Conservation (phyloP, 371 early-diverging fungal species). For the Globomyces sp. region DNA sequence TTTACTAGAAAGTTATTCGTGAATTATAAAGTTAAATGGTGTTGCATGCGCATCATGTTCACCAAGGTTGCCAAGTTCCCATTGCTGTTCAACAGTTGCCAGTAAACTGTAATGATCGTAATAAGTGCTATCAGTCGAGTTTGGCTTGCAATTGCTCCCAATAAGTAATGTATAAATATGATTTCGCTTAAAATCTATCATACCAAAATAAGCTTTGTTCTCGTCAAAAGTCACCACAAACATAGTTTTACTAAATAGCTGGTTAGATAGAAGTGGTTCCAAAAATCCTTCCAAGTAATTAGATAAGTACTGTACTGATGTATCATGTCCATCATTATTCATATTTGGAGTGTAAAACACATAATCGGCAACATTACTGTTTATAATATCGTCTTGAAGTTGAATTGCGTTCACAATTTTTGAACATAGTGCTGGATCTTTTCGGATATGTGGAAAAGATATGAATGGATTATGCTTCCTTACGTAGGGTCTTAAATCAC, state of each 20-base stretch:
- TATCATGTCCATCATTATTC: constrained; percentile 16
- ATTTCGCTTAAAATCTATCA: constrained; percentile 21
- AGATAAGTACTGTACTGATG: constrained; percentile 12
- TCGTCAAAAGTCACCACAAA: constrained; percentile 56
- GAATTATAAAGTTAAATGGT: neutral
- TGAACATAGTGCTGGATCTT: constrained; percentile 46
- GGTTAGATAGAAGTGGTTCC: constrained; percentile 28
- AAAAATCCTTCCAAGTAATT: constrained; percentile 36
- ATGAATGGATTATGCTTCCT: constrained; percentile 68
- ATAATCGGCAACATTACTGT: constrained; percentile 53
- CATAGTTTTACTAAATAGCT: constrained; percentile 35
- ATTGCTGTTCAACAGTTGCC: constrained; percentile 61
- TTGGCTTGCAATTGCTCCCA: constrained; percentile 25
- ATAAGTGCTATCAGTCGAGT: constrained; percentile 44
- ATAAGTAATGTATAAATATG: constrained; percentile 32
- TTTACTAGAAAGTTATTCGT: too few relatives aligned
- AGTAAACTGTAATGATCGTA: constrained; percentile 66
- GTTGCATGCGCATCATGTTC: neutral
- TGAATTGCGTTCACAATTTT: constrained; percentile 52
- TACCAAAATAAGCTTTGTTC: constrained; percentile 7
- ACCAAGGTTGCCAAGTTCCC: constrained; percentile 41
- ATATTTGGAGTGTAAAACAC: constrained; percentile 13
- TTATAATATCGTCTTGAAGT: constrained; percentile 49
- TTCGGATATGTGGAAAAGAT: constrained; percentile 45
- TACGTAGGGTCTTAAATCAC: constrained; percentile 32